These are phyloP conservation scores for Suillus americanus DNA, from an alignment of 768 basidiomycete genomes.

Conservation along the genomic window DNA sequence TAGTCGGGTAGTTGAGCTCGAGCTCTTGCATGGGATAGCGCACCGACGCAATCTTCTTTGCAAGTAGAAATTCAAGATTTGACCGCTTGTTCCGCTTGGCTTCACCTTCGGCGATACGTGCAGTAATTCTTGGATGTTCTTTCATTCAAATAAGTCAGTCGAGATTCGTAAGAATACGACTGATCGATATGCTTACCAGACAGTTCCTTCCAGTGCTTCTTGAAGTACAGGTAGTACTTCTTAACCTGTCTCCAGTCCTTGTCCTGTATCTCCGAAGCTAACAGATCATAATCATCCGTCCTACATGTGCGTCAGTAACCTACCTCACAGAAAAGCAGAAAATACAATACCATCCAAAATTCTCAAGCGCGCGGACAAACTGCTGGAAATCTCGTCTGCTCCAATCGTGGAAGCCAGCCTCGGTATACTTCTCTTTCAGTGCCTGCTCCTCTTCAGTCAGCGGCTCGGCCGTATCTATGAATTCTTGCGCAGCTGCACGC, in stretches of 20 bases:
- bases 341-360: conserved; percentile 71
- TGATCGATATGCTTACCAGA: conserved; percentile 50
- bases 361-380: conserved; percentile 77
- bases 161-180: not conserved
- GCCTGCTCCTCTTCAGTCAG: conserved; percentile 86
- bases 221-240: conserved; percentile 80
- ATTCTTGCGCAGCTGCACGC: conserved; percentile 72
- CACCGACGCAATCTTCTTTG: conserved; percentile 80
- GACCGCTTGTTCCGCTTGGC: conserved; percentile 86
- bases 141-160: conserved; percentile 18
- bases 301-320: conserved; percentile 29
- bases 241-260: conserved; percentile 79
- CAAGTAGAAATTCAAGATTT: conserved; percentile 74
- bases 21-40: conserved; percentile 96
- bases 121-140: conserved; percentile 81
- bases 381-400: conserved; percentile 92
- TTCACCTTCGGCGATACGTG: conserved; percentile 87
- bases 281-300: conserved; percentile 63
- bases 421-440: conserved; percentile 75
- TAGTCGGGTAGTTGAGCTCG: conserved; percentile 91
- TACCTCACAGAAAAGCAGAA: not conserved
- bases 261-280: conserved; percentile 82
- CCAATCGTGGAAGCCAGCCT: conserved; percentile 88
- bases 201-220: conserved; percentile 85
- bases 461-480: conserved; percentile 91